Evolutionary conservation across 768 basidiomycete genomes (phyloP), one percentile per base, ranked within the genome.

Genomic region (Cystofilobasidium bisporidii): DNA sequence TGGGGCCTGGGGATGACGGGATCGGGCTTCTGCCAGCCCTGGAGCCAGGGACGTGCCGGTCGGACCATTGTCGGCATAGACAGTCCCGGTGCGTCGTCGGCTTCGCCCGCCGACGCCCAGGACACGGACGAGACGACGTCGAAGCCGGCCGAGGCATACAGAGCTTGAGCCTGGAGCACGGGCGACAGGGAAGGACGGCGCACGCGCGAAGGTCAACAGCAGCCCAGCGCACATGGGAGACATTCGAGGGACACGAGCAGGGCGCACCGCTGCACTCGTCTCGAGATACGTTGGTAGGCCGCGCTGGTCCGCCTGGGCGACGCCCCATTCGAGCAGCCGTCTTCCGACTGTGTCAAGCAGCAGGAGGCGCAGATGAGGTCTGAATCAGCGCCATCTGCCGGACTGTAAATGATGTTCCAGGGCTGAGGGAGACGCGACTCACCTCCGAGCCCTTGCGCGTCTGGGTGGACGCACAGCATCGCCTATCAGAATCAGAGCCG

Each of bases 221-320:
- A n/a, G n/a, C n/a, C n/a, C n/a, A n/a, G n/a, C n/a, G n/a, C n/a
- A n/a, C n/a, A n/a, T n/a, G n/a, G n/a, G n/a, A n/a, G n/a, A n/a
- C n/a, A n/a, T n/a, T 18, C n/a, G 45, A 20, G 18, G 18, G 53
- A 4, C n/a, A 48, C 8, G 47, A 17, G 47, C 11, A 56, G 14
- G 63, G 15, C 63, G 30, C n/a, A 64, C 63, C 17, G 53, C 50
- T 40, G 33, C 50, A 22, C 43, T 64, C 20, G 50, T 26, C 40
- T 64, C 63, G 20, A 56, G 63, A 3, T 40, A 56, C 28, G 22
- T 22, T n/a, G 63, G 63, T 14, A 64, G 47, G n/a, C 63, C 50
- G 4, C 30, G 26, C n/a, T 17, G n/a, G 26, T 64, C 63, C 2
- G 63, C 50, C 40, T 55, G 63, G 11, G 45, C 33, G 22, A 41